Conservation (phyloP, 2,329 filamentous ascomycete species). For the Capronia coronata region DNA sequence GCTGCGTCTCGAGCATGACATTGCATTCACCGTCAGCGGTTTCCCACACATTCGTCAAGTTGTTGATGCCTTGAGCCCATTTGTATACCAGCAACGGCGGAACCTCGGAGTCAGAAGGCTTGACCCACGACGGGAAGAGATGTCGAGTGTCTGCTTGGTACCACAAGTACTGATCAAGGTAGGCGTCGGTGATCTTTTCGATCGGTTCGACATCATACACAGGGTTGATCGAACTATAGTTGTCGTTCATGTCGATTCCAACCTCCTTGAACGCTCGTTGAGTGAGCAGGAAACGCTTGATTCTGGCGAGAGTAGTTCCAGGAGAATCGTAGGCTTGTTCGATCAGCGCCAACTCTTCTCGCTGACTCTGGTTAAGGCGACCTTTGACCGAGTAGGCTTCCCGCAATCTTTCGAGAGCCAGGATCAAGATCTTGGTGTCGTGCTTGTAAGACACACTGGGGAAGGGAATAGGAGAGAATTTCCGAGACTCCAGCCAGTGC, state of each 20-base stretch:
- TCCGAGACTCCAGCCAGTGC: slow-evolving; percentile 96
- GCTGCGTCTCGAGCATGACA: slow-evolving; percentile 94
- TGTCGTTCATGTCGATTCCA: slow-evolving; percentile 99
- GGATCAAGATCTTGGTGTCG: slow-evolving; percentile 95
- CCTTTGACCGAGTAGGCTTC: slow-evolving; percentile 98
- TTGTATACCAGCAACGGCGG: slow-evolving; percentile 93
- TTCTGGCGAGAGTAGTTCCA: slow-evolving; percentile 87
- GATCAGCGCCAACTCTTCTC: slow-evolving; percentile 91
- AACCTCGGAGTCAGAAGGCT: slow-evolving; percentile 96
- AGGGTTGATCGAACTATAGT: slow-evolving; percentile 97
- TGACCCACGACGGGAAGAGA: slow-evolving; percentile 97
- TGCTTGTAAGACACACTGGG: slow-evolving; percentile 99
- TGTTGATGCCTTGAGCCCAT: slow-evolving; percentile 99
- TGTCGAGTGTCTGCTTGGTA: slow-evolving; percentile 97
- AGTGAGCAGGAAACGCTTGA: slow-evolving; percentile 94
- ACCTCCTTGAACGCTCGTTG: slow-evolving; percentile 99
- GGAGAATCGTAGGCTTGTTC: slow-evolving; percentile 98
- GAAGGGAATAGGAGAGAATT: slow-evolving; percentile 98
- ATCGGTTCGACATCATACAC: slow-evolving; percentile 99
- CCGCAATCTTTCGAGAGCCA: slow-evolving; percentile 83
- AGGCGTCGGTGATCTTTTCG: slow-evolving; percentile 98
- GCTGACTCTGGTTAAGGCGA: slow-evolving; percentile 90
- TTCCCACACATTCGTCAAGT: slow-evolving; percentile 91
- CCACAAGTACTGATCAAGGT: slow-evolving; percentile 97
- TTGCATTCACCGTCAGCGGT: slow-evolving; percentile 92